Conservation (phyloP, 768 basidiomycete species). For the Amanita jacksonii region DNA sequence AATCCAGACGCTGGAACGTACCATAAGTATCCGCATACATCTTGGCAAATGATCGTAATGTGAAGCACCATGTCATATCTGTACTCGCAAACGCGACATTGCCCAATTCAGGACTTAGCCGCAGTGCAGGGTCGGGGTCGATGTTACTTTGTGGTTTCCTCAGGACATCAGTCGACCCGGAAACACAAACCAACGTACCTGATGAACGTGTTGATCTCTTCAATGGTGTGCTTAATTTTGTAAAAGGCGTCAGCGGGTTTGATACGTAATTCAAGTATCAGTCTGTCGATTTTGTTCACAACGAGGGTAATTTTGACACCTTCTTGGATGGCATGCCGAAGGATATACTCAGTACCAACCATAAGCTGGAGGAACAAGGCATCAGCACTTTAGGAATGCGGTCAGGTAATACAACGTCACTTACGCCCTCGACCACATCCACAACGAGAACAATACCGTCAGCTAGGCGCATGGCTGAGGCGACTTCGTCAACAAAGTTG, state of each 20-base stretch:
- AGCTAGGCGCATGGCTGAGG: conserved; percentile 72
- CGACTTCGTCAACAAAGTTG: conserved; percentile 98
- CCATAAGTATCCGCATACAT: conserved; percentile 95
- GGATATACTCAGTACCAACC: conserved; percentile 83
- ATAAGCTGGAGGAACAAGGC: conserved; percentile 49
- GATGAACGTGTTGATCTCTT: conserved; percentile 96
- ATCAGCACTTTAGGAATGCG: conserved; percentile 12
- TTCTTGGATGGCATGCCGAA: conserved; percentile 87
- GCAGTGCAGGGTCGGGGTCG: conserved; percentile 78
- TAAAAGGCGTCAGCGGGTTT: conserved; percentile 96
- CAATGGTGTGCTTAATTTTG: conserved; percentile 98
- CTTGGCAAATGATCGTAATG: conserved; percentile 85
- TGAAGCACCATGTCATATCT: conserved; percentile 98
- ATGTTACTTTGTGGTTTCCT: conserved; percentile 61
- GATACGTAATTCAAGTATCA: conserved; percentile 92
- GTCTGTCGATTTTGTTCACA: conserved; percentile 95
- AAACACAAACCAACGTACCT: conserved; percentile 39
- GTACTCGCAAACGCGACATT: conserved; percentile 97
- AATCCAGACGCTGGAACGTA: conserved; percentile 19
- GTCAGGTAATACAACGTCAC: conserved; percentile 18
- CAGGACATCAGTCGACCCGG: conserved; percentile 3
- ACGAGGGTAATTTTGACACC: conserved; percentile 84
- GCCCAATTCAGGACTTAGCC: conserved; percentile 89
- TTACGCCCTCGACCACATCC: conserved; percentile 96
- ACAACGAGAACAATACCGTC: conserved; percentile 93